phyloP scores from a whole-genome alignment of 345 rosid genomes.

The Euphorbia lathyris region DNA sequence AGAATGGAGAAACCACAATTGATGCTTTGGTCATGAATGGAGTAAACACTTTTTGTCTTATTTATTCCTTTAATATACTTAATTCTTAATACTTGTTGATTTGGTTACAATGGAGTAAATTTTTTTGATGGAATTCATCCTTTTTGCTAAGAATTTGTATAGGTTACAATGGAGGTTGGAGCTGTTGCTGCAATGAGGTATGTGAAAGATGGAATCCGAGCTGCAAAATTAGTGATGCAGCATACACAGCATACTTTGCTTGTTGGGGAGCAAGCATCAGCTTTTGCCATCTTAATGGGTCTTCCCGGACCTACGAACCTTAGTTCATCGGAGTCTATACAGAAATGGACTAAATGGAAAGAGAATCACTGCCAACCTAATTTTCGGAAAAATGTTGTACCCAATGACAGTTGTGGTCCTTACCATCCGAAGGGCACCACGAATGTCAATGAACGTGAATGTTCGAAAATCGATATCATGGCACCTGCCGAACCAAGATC shows the following conservation, averaged over 20 bases:
- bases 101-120: slow-evolving; percentile 6
- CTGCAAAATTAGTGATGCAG: slow-evolving; percentile 81
- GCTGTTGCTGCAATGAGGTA: slow-evolving; percentile 97
- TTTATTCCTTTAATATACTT: not conserved
- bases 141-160: slow-evolving; percentile 46
- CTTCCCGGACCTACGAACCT: slow-evolving; percentile 84
- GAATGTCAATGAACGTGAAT: slow-evolving; percentile 20
- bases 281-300: slow-evolving; percentile 90
- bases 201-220: slow-evolving; percentile 90
- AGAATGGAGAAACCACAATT: slow-evolving; percentile 89
- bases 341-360: slow-evolving; percentile 82
- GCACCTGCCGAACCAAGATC: slow-evolving; percentile 34
- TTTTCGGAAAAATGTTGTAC: slow-evolving; percentile 77
- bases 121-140: slow-evolving; percentile 15
- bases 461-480: slow-evolving; percentile 27
- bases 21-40: slow-evolving; percentile 93
- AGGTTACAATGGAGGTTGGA: slow-evolving; percentile 98
- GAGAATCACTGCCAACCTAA: slow-evolving; percentile 69
- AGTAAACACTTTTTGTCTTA: slow-evolving; percentile 38
- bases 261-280: slow-evolving; percentile 78
- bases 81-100: slow-evolving; percentile 5
- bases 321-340: slow-evolving; percentile 68
- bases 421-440: slow-evolving; percentile 40
- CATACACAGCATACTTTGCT: slow-evolving; percentile 78
- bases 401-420: slow-evolving; percentile 68